Conservation (phyloP, 2,329 filamentous ascomycete genomes). For the Aspergillus versicolor region DNA sequence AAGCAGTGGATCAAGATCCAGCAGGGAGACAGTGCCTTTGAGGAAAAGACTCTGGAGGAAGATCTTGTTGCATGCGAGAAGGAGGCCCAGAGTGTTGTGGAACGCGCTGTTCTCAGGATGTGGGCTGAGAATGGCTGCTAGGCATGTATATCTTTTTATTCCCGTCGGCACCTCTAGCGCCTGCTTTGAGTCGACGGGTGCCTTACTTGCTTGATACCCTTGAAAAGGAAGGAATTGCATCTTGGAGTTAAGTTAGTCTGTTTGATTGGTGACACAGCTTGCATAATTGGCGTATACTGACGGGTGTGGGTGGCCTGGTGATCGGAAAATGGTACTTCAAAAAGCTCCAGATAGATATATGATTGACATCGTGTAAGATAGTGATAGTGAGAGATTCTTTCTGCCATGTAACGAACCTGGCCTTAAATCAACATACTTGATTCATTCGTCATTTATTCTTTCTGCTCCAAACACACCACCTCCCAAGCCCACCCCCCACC, state of each 20-base stretch:
- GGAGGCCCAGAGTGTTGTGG: slow-evolving; percentile 43
- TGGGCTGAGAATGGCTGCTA: slow-evolving; percentile 35
- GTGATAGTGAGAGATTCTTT: background rate
- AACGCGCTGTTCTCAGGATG: slow-evolving; percentile 44
- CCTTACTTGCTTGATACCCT: slow-evolving; percentile 28
- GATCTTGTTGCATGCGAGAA: slow-evolving; percentile 41
- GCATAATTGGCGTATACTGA: slow-evolving; percentile 21
- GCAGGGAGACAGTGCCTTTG: slow-evolving; percentile 46
- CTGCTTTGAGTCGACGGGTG: background rate
- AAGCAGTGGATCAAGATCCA: slow-evolving; percentile 49
- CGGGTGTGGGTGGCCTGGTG: background rate
- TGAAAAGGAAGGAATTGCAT: slow-evolving; percentile 19
- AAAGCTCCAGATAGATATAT: slow-evolving; percentile 3
- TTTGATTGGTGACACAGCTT: slow-evolving; percentile 6
- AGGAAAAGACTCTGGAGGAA: slow-evolving; percentile 39
- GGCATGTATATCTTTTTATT: background rate
- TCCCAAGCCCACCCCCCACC: slow-evolving; percentile 33
- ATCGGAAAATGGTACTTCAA: background rate
- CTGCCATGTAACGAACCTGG: background rate
- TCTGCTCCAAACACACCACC: slow-evolving; percentile 34
- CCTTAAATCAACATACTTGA: background rate
- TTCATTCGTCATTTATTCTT: background rate
- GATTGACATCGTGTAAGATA: slow-evolving; percentile 8
- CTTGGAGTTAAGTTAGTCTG: slow-evolving; percentile 33
- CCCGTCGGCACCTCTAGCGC: background rate